Conservation (phyloP, 2,329 filamentous ascomycete genomes). For the Cryoendolithus antarcticus region DNA sequence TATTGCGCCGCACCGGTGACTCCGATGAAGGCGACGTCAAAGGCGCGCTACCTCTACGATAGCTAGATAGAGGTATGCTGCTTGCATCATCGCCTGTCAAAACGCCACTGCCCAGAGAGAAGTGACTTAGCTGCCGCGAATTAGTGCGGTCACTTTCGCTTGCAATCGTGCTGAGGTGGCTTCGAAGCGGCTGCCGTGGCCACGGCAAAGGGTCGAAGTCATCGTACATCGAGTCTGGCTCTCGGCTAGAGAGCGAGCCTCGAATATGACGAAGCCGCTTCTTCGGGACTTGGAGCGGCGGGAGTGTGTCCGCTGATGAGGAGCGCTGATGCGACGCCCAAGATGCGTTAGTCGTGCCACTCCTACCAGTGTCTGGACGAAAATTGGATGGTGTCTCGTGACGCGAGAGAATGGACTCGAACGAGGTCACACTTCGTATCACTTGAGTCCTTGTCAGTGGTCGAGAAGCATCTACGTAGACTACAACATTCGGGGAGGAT, state of each 20-base stretch:
- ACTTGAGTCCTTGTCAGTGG: constrained; percentile 9
- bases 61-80: constrained; percentile 10
- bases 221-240: constrained; percentile 13
- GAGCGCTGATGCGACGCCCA: constrained; percentile 12
- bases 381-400: constrained; percentile 11
- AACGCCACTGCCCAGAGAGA: constrained; percentile 21
- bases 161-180: constrained; percentile 25
- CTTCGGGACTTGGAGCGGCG: constrained; percentile 21
- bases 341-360: constrained; percentile 13
- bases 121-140: constrained; percentile 20
- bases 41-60: constrained; percentile 14
- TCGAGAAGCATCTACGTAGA: constrained; percentile 8
- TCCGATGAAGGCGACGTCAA: constrained; percentile 11
- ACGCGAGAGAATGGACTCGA: constrained; percentile 21
- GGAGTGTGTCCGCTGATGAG: constrained; percentile 17
- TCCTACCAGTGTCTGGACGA: constrained; percentile 11
- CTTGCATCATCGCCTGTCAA: constrained; percentile 20
- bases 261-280: constrained; percentile 9
- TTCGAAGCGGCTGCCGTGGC: constrained; percentile 19
- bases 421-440: constrained; percentile 12
- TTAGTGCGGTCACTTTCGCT: constrained; percentile 21
- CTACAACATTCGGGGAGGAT: constrained; percentile 20
- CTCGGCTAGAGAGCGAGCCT: not conserved
- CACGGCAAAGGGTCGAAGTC: constrained; percentile 19
- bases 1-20: constrained; percentile 8